Percentiles rank a stretch among this genome's conserved stretches.
Conservation (phyloP, 106 monocot genomes). For the Platanthera zijinensis region DNA sequence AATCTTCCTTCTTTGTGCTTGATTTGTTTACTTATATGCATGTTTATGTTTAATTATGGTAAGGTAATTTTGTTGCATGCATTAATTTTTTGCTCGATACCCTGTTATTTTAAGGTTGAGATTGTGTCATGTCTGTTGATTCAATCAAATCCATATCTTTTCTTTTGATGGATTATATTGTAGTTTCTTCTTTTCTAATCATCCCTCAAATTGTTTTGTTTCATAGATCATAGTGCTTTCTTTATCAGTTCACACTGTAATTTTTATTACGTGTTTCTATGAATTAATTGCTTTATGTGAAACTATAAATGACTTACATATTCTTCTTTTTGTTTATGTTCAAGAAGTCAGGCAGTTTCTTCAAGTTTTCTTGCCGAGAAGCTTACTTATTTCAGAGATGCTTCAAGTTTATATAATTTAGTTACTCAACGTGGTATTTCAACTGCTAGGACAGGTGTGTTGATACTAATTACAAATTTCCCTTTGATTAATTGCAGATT, state of each 20-base stretch:
- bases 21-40: too few species aligned
- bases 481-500: background rate
- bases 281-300: background rate
- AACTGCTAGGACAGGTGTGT: conserved; percentile 15
- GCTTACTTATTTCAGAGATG: conserved; percentile 9
- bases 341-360: conserved; percentile 1
- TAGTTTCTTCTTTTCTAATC: too few species aligned
- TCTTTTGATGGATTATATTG: too few species aligned
- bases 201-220: too few species aligned
- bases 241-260: background rate
- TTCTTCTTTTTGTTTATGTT: background rate
- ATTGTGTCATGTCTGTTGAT: too few species aligned
- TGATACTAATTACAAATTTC: background rate
- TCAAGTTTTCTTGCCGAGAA: background rate
- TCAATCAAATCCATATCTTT: too few species aligned
- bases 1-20: too few species aligned
- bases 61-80: too few species aligned
- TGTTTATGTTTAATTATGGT: too few species aligned
- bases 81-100: too few species aligned
- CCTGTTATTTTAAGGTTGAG: too few species aligned
- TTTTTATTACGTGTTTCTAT: background rate
- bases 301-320: background rate
- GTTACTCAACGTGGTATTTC: conserved; percentile 19
- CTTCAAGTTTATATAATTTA: conserved; percentile 18
- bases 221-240: too few species aligned